Conservation (phyloP, 805 yeast species). For the Ogataea trehalophila region DNA sequence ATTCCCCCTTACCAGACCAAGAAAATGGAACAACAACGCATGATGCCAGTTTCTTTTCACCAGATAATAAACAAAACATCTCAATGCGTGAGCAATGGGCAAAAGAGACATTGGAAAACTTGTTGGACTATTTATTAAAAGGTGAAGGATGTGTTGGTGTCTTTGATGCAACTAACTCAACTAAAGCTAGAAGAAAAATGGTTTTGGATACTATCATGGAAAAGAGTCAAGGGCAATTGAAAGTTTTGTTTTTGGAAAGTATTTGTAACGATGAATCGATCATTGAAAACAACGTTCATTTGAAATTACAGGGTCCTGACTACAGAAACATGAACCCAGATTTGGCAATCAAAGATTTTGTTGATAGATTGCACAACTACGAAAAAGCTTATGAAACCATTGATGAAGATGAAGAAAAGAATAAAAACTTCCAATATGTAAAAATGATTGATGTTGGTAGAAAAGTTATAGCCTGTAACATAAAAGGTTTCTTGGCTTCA, state of each 20-base stretch:
- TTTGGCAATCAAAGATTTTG: constrained; percentile 74
- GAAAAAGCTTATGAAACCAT: constrained; percentile 88
- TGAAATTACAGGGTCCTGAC: constrained; percentile 91
- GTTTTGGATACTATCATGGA: constrained; percentile 54
- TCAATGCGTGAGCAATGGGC: constrained; percentile 91
- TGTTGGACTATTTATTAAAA: constrained; percentile 71
- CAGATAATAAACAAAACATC: constrained; percentile 62
- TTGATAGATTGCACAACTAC: constrained; percentile 75
- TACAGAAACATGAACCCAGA: constrained; percentile 82
- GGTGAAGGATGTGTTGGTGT: constrained; percentile 92
- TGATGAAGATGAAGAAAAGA: constrained; percentile 62
- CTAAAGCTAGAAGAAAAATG: constrained; percentile 55
- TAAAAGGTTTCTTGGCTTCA: constrained; percentile 82
- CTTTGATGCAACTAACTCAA: constrained; percentile 80
- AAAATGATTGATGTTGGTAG: constrained; percentile 96
- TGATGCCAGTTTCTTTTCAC: constrained; percentile 81
- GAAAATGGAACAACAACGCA: constrained; percentile 35
- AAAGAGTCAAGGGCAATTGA: constrained; percentile 55
- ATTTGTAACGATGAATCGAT: constrained; percentile 75
- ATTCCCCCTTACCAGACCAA: constrained; percentile 52
- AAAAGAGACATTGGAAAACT: constrained; percentile 80
- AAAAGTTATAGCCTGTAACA: constrained; percentile 87
- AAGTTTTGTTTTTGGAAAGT: constrained; percentile 81
- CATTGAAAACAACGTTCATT: constrained; percentile 73
- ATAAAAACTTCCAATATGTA: constrained; percentile 72